These are phyloP conservation scores for Microcos paniculata DNA, from an alignment of 345 rosid genomes.

Conservation along the genomic window DNA sequence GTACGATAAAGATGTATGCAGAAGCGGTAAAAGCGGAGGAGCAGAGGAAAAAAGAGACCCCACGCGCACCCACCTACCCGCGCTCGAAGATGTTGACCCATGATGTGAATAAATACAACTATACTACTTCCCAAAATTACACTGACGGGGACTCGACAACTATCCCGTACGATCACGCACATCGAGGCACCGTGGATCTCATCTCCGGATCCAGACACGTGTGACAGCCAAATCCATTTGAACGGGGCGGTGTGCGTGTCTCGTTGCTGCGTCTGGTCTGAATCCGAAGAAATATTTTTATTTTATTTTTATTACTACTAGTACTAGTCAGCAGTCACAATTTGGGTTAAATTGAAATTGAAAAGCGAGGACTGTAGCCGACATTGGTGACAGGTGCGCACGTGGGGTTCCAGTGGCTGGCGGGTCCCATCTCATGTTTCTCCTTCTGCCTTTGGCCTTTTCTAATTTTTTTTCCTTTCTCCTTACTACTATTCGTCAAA, in stretches of 20 bases:
- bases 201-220: conserved; percentile 10
- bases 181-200: neutral
- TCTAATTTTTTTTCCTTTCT: too few species aligned
- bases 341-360: neutral
- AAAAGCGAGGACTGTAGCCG: conserved; percentile 26
- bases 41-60: too few species aligned
- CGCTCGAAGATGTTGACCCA: too few species aligned
- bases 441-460: too few species aligned
- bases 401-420: conserved; percentile 28
- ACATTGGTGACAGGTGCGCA: conserved; percentile 36
- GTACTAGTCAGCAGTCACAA: too few species aligned
- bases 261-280: too few species aligned
- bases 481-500: conserved; percentile 5
- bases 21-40: too few species aligned
- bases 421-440: conserved; percentile 9
- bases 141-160: conserved; percentile 20
- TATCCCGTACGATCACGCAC: conserved; percentile 18
- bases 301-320: too few species aligned
- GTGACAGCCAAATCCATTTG: conserved; percentile 7
- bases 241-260: neutral
- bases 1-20: too few species aligned
- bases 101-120: too few species aligned
- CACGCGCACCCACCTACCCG: too few species aligned
- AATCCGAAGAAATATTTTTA: neutral
- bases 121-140: too few species aligned